Evolutionary conservation across 2,329 filamentous ascomycete genomes (phyloP).

Genomic region (Nothophaeocryptopus gaeumannii): DNA sequence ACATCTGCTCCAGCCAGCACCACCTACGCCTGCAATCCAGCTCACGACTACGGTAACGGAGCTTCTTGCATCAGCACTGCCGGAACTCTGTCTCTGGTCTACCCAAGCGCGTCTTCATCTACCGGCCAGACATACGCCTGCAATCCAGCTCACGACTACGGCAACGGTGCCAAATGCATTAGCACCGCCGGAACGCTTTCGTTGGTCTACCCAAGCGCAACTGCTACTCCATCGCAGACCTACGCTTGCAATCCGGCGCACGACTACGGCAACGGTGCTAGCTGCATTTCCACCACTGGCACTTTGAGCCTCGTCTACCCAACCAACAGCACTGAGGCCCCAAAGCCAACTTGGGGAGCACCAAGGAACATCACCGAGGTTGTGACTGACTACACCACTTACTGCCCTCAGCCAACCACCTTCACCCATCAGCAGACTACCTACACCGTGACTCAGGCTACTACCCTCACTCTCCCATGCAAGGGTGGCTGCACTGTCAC

Average conservation of each 20-base stretch:
- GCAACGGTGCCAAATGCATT: slow-evolving; percentile 44
- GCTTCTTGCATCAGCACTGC: no score
- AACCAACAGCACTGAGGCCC: neutral
- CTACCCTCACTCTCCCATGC: slow-evolving; percentile 28
- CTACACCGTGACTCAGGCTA: slow-evolving; percentile 60
- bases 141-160: slow-evolving; percentile 16
- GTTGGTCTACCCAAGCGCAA: neutral
- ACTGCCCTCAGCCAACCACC: slow-evolving; percentile 65
- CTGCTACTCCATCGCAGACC: slow-evolving; percentile 1
- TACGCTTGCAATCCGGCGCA: slow-evolving; percentile 5
- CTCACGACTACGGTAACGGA: slow-evolving; percentile 7
- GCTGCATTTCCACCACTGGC: slow-evolving; percentile 32
- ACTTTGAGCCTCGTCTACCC: slow-evolving; percentile 15
- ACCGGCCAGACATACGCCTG: slow-evolving; percentile 1
- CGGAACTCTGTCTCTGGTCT: no score
- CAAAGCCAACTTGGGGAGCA: neutral
- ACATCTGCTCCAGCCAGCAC: neutral
- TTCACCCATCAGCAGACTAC: slow-evolving; percentile 63
- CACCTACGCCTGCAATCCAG: slow-evolving; percentile 16
- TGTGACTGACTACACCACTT: slow-evolving; percentile 65
- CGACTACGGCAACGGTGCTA: slow-evolving; percentile 60
- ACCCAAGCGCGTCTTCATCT: neutral
- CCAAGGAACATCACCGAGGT: slow-evolving; percentile 53
- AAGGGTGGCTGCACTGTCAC: slow-evolving; percentile 18
- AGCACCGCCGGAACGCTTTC: slow-evolving; percentile 7